phyloP scores from a whole-genome alignment of 208 protist species.

The Crithidia mellificae region DNA sequence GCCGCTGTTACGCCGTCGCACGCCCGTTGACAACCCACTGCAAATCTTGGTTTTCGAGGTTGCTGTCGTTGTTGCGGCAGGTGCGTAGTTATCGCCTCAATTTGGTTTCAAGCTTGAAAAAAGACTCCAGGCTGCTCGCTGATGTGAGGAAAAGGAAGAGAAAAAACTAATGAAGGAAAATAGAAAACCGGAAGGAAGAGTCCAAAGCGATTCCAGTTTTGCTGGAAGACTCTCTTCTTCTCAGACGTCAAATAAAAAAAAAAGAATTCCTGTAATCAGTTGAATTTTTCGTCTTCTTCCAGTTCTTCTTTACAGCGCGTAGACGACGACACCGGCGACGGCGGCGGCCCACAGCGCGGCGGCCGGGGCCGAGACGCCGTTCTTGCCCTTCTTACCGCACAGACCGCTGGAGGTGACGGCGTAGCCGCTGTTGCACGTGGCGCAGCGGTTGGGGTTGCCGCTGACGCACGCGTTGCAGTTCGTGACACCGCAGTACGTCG shows the following conservation, averaged over 20 bases:
- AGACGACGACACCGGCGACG: constrained; percentile 1
- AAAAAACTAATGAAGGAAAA: neutral
- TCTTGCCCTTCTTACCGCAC: neutral
- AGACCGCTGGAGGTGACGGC: neutral
- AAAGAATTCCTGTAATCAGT: neutral
- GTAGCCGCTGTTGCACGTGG: constrained; percentile 13
- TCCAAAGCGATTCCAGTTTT: too few relatives aligned
- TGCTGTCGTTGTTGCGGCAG: too few relatives aligned
- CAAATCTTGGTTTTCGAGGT: too few relatives aligned
- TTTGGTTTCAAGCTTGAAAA: too few relatives aligned
- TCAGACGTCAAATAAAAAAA: neutral
- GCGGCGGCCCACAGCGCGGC: constrained; percentile 12
- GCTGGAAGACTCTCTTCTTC: too few relatives aligned
- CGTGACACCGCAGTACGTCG: constrained; percentile 23
- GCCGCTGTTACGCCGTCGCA: too few relatives aligned
- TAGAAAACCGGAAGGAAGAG: neutral
- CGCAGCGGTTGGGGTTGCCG: constrained; percentile 5
- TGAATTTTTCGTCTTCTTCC: neutral
- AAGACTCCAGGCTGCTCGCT: too few relatives aligned
- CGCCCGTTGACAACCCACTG: too few relatives aligned
- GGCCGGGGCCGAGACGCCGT: constrained; percentile 9
- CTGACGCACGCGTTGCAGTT: constrained; percentile 15
- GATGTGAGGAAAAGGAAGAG: too few relatives aligned
- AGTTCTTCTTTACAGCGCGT: constrained; percentile 8
- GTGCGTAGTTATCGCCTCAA: too few relatives aligned